These are phyloP conservation scores for Zygosaccharomyces sapae DNA, from an alignment of 1,139 yeast genomes.

Conservation along the genomic window DNA sequence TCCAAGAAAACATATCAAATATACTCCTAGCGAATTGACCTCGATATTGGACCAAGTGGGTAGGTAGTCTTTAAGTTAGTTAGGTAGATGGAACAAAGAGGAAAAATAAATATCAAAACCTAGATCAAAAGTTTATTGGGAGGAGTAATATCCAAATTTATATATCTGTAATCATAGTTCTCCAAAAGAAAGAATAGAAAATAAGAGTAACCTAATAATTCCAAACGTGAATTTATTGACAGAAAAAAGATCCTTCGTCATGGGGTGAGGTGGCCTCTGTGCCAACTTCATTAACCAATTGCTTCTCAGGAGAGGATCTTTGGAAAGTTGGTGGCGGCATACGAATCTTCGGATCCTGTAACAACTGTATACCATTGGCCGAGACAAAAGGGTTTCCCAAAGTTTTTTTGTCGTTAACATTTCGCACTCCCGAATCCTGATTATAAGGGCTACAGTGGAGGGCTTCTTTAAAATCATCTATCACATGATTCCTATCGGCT, in stretches of 20 bases:
- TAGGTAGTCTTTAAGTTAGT: constrained; percentile 29
- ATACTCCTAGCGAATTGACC: constrained; percentile 35
- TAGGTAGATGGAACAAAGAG: neutral
- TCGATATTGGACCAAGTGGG: constrained; percentile 30
- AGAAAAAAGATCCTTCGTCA: neutral
- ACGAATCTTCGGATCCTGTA: constrained; percentile 4
- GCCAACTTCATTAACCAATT: constrained; percentile 11
- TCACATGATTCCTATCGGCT: constrained; percentile 21
- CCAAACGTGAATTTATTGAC: constrained; percentile 1
- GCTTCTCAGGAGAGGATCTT: constrained; percentile 10
- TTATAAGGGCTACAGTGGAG: constrained; percentile 9
- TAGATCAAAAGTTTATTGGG: neutral
- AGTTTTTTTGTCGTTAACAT: constrained; percentile 9
- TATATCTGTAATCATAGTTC: neutral
- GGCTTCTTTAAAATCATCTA: constrained; percentile 24
- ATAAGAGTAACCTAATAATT: no score
- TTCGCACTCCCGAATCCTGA: constrained; percentile 8
- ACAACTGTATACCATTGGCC: constrained; percentile 4
- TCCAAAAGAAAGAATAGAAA: no score
- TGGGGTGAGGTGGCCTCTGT: constrained; percentile 5
- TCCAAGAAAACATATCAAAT: constrained; percentile 42
- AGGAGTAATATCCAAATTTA: neutral
- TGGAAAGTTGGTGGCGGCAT: constrained; percentile 4
- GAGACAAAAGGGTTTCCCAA: constrained; percentile 5
- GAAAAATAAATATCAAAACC: neutral